Evolutionary conservation across 2,329 filamentous ascomycete genomes (phyloP), one percentile per base, ranked within the genome.

Genomic region (Dryadomyces quercus-mongolicae): DNA sequence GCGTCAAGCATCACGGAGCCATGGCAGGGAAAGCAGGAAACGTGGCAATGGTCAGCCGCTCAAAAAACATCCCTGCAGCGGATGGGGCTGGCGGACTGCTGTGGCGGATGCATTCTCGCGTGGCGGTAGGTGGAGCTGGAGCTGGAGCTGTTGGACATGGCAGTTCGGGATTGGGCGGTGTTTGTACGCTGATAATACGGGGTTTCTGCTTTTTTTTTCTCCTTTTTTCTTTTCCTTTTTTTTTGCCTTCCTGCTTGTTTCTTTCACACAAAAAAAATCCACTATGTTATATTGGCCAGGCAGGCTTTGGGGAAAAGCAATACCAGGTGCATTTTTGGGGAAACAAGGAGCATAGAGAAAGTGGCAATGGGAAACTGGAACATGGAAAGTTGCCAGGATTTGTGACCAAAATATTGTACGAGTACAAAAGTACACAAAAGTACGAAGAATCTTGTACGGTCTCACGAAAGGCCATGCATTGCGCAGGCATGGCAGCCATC

Each of bases 121-220:
- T 40, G 36, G 36, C 36, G 15, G 36, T 40, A 31, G 4, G n/a
- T n/a, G n/a, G n/a, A n/a, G 25, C 4, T 31, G 25, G 4, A 31
- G 25, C 4, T 31, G 36, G 36, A 25, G 20, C 6, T 43, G 20
- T 51, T 36, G 12, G n/a, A 10, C 21, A 6, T n/a, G 9, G 21
- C 21, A 13, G 38, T 20, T 20, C 43, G 43, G 21, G 8, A 31
- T 22, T n/a, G 43, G 25, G 44, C 36, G 18, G 16, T 31, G 20
- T 40, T 40, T 53, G 46, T 53, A 53, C 36, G 38, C 36, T 53
- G 52, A 53, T 53, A 53, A 53, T 43, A 18, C 20, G 49, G 22
- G 20, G 22, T 52, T 52, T 40, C 7, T 36, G n/a, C 46, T 47
- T 46, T 40, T 42, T 49, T 22, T 47, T 42, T 40, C 36, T 49